Conservation (phyloP, 2,329 filamentous ascomycete species). For the Colletotrichum sp. region DNA sequence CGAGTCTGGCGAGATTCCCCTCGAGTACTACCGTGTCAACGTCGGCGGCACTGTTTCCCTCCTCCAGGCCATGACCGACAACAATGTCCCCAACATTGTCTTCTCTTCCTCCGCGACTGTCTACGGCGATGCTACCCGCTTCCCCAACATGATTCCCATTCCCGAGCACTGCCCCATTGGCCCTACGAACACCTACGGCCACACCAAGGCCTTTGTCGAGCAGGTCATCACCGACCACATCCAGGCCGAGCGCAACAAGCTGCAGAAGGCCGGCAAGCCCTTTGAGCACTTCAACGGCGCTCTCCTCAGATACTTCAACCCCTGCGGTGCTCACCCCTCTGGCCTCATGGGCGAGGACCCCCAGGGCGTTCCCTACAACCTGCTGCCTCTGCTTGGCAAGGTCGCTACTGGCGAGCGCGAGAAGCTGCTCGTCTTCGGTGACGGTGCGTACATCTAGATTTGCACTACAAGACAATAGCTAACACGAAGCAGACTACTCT, state of each 20-base stretch:
- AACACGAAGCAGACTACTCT: slow-evolving; percentile 71
- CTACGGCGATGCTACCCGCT: slow-evolving; percentile 95
- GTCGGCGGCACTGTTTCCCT: slow-evolving; percentile 91
- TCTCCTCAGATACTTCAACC: slow-evolving; percentile 96
- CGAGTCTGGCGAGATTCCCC: slow-evolving; percentile 89
- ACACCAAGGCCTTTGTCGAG: slow-evolving; percentile 94
- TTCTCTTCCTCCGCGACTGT: slow-evolving; percentile 98
- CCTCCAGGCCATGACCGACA: slow-evolving; percentile 82
- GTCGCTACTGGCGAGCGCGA: slow-evolving; percentile 94
- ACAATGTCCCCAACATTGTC: slow-evolving; percentile 96
- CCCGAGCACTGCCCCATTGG: slow-evolving; percentile 96
- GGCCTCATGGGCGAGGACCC: slow-evolving; percentile 99
- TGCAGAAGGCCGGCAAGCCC: slow-evolving; percentile 79
- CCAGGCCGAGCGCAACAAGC: slow-evolving; percentile 83
- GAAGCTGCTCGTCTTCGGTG: slow-evolving; percentile 92
- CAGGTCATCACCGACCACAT: slow-evolving; percentile 90
- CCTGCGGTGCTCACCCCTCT: slow-evolving; percentile 89
- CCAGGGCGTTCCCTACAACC: slow-evolving; percentile 92
- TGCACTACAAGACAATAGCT: background rate
- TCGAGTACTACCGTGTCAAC: slow-evolving; percentile 98
- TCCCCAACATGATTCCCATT: slow-evolving; percentile 98
- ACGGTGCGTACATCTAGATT: slow-evolving; percentile 63
- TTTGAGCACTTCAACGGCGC: slow-evolving; percentile 90
- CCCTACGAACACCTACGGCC: slow-evolving; percentile 96
- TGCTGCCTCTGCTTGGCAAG: slow-evolving; percentile 91